Percentiles rank a stretch among this genome's conserved stretches.
Conservation (phyloP, 2,329 filamentous ascomycete genomes). For the Cladosporium sp. region DNA sequence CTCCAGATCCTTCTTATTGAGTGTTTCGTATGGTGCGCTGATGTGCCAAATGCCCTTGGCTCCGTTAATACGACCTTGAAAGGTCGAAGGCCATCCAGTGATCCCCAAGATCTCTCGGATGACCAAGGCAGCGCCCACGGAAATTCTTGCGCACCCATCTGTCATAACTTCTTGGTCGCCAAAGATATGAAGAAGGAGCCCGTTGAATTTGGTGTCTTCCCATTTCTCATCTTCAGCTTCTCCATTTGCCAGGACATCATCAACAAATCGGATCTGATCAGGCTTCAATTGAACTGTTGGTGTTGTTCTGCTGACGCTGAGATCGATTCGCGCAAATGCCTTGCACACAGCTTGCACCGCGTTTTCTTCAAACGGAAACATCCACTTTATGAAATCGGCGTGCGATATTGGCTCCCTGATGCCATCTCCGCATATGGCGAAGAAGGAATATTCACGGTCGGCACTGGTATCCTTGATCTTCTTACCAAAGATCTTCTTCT, state of each 20-base stretch:
- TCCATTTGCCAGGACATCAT: slow-evolving; percentile 30
- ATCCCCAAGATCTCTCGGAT: slow-evolving; percentile 52
- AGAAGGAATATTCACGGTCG: slow-evolving; percentile 16
- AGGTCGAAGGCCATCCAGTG: slow-evolving; percentile 54
- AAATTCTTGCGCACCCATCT: slow-evolving; percentile 60
- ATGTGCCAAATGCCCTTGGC: slow-evolving; percentile 74
- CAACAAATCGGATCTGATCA: slow-evolving; percentile 31
- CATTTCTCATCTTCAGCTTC: slow-evolving; percentile 32
- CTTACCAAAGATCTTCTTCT: slow-evolving; percentile 16
- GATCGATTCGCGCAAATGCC: slow-evolving; percentile 38
- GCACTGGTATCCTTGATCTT: neutral
- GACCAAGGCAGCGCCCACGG: slow-evolving; percentile 51
- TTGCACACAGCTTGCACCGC: slow-evolving; percentile 36
- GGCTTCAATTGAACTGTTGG: slow-evolving; percentile 34
- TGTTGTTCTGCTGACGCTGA: slow-evolving; percentile 38
- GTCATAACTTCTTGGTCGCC: slow-evolving; percentile 36
- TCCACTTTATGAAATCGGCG: slow-evolving; percentile 36
- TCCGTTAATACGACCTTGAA: slow-evolving; percentile 66
- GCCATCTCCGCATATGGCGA: slow-evolving; percentile 21
- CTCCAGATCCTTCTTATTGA: slow-evolving; percentile 36
- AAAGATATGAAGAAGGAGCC: neutral
- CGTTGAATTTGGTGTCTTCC: slow-evolving; percentile 28
- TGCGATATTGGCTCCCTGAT: slow-evolving; percentile 17
- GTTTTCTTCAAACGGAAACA: slow-evolving; percentile 35
- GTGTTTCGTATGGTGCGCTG: slow-evolving; percentile 45